Base-by-base conservation (phyloP, 306 rosid species). In the Sindora glabra region DNA sequence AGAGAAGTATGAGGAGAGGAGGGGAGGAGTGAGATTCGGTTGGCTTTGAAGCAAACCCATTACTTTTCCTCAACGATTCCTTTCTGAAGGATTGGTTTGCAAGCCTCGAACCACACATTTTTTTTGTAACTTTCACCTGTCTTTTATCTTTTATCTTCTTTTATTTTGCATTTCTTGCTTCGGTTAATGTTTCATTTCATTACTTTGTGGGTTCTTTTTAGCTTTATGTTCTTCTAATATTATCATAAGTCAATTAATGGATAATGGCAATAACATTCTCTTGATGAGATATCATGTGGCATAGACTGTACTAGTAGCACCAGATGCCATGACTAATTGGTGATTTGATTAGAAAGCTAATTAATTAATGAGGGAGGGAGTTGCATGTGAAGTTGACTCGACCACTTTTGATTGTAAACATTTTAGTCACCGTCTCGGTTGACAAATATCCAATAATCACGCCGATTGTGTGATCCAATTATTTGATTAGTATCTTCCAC, bases 1-100 rank as follows among this genome's bases (percentile, higher is more conserved):
- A 73, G 84, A n/a, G n/a, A n/a, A 73, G 84, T 77, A 75, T 76
- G 85, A 73, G 83, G 85, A 82, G 77, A 78, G 47, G 70, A 79
- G 80, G 94, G 79, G 81, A 79, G 46, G 81, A 85, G 96, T 85
- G 87, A 85, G 92, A 91, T 91, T 85, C 96, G 87, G 95, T 87
- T 85, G 92, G 89, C 79, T 83, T 85, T 75, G 89, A 91, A 91
- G 98, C 96, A 91, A 91, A 83, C 95, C 73, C 89, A 59, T 83
- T 88, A 74, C 96, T 88, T 91, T 81, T 81, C 51, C 59, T 72
- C 68, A 74, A 88, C 86, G 96, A 81, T 85, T 87, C 92, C 89
- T 85, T 79, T 78, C 83, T 83, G 81, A 78, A 87, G 72, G 80
- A 80, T 90, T 85, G 80, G 75, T 61, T 79, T 85, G 92, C 96